A percentile compares a stretch with the other conserved stretches of the same genome.
Evolutionary conservation across 2,329 filamentous ascomycete species (phyloP).

Genomic region (Sporothrix luriei): DNA sequence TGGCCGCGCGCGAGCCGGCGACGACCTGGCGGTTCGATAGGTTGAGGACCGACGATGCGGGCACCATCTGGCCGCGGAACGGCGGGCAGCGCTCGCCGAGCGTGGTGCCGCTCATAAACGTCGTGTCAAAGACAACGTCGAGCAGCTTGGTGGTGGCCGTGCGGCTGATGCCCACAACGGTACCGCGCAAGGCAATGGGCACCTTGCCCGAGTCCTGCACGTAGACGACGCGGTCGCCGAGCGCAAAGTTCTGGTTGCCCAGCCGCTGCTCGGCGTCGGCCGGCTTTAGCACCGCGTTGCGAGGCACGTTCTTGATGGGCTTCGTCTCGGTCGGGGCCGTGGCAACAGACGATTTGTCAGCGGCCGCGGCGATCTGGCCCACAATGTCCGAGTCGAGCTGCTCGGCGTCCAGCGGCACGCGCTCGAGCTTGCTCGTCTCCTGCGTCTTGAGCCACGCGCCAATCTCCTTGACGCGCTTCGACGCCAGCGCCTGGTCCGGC

Average conservation of each 20-base stretch:
- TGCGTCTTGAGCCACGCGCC: slow-evolving; percentile 88
- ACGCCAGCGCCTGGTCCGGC: slow-evolving; percentile 69
- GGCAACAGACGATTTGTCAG: slow-evolving; percentile 60
- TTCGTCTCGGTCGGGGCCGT: slow-evolving; percentile 61
- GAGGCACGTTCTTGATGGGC: slow-evolving; percentile 78
- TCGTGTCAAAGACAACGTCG: slow-evolving; percentile 89
- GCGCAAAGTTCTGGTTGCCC: slow-evolving; percentile 75
- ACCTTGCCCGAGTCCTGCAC: slow-evolving; percentile 92
- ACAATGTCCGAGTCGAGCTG: slow-evolving; percentile 93
- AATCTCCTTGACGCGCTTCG: slow-evolving; percentile 87
- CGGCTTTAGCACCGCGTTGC: slow-evolving; percentile 88
- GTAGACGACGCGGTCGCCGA: slow-evolving; percentile 92
- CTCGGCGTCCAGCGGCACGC: slow-evolving; percentile 93
- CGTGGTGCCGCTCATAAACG: slow-evolving; percentile 96
- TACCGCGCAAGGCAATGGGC: slow-evolving; percentile 86
- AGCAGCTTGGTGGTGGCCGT: slow-evolving; percentile 80
- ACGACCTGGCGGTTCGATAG: slow-evolving; percentile 80
- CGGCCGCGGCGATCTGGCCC: slow-evolving; percentile 73
- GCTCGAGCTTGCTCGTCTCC: slow-evolving; percentile 88
- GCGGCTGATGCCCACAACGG: slow-evolving; percentile 90
- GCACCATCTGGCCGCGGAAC: slow-evolving; percentile 92
- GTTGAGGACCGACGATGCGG: slow-evolving; percentile 86
- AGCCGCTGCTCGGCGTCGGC: slow-evolving; percentile 92
- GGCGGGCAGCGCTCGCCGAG: slow-evolving; percentile 86
- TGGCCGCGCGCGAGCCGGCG: slow-evolving; percentile 62